Base-by-base conservation (phyloP, 805 yeast species). In the Ogataea naganishii region DNA sequence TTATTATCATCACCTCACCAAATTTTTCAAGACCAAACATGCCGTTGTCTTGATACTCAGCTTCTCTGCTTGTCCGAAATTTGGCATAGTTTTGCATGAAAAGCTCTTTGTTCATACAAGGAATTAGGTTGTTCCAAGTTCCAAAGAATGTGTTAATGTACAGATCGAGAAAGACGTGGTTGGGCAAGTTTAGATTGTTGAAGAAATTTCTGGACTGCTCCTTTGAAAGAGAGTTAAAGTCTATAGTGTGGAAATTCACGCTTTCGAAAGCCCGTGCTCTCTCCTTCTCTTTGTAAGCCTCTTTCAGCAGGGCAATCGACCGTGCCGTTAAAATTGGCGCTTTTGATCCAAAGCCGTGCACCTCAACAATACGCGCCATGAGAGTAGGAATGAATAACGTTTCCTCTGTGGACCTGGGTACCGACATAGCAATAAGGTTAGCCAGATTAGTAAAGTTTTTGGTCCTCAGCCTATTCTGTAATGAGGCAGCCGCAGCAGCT, bases 341-440 rank as follows among this genome's bases (percentile, higher is more conserved):
- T 37, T 71, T 74, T 1, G 85, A 76, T 29, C 73, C 69, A 48
- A 76, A 77, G 0, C 92, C 89, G 51, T 75, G 80, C 2, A 66
- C 70, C 42, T 75, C 75, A 35, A 84, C 79, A 29, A 81, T 65
- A 33, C 74, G 69, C 5, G 85, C 81, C 35, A 81, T 56, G 29
- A 81, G 52, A 6, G 82, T 74, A 0, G 92, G 89, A 21, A 79
- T 73, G 42, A 80, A 78, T 24, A 81, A 55, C 0, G 85, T 80
- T 47, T 81, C 92, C 42, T 79, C 88, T 0, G 89, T 80, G 12
- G 81, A 70, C 46, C 92, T 60, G 6, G 89, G 92, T 7, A 79
- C 68, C 0, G 89, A 71, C 36, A 80, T 66, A 0, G 89, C 83
- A 5, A 80, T 85, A 17, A 72, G 49, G 14, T 66, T 66, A 1